A percentile compares a stretch with the other conserved stretches of the same genome.
Conservation (phyloP, 192 early-diverging fungal species). For the Entophlyctis luteolus region DNA sequence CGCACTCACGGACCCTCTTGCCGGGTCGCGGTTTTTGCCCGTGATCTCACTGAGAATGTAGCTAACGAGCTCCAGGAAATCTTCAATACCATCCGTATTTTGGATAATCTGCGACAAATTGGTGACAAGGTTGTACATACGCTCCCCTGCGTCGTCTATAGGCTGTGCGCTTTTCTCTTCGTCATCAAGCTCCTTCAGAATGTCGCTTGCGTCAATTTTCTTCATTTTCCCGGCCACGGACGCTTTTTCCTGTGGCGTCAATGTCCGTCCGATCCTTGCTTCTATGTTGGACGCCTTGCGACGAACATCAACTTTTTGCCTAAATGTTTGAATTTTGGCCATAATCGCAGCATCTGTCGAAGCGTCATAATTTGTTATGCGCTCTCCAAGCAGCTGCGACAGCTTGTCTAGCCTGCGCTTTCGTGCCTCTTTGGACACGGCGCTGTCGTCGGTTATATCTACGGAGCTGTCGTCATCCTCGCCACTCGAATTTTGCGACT, state of each 20-base stretch:
- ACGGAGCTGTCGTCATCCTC: too few relatives aligned
- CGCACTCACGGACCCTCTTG: not conserved
- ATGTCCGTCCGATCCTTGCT: conserved; percentile 2
- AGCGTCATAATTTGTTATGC: conserved; percentile 32
- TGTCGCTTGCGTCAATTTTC: not conserved
- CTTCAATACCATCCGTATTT: not conserved
- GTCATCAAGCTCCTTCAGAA: not conserved
- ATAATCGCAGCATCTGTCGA: conserved; percentile 6
- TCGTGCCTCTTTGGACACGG: conserved; percentile 21
- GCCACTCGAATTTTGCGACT: too few relatives aligned
- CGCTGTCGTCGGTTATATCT: not conserved
- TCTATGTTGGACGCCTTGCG: conserved; percentile 6
- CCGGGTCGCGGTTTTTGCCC: not conserved
- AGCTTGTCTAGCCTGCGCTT: conserved; percentile 49
- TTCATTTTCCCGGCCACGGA: not conserved
- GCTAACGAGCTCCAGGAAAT: conserved; percentile 9
- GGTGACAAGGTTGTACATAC: conserved; percentile 7
- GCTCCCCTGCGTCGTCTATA: not conserved
- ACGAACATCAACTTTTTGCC: conserved; percentile 5
- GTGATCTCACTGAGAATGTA: conserved; percentile 3
- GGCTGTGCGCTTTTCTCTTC: too few relatives aligned
- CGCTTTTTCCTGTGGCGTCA: not conserved
- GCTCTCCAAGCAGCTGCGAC: conserved; percentile 39
- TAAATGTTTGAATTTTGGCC: conserved; percentile 4
- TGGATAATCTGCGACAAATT: not conserved